Evolutionary conservation across 116 monocot genomes (phyloP), one percentile per base, ranked within the genome.

Genomic region (Trichopus zeylanicus): DNA sequence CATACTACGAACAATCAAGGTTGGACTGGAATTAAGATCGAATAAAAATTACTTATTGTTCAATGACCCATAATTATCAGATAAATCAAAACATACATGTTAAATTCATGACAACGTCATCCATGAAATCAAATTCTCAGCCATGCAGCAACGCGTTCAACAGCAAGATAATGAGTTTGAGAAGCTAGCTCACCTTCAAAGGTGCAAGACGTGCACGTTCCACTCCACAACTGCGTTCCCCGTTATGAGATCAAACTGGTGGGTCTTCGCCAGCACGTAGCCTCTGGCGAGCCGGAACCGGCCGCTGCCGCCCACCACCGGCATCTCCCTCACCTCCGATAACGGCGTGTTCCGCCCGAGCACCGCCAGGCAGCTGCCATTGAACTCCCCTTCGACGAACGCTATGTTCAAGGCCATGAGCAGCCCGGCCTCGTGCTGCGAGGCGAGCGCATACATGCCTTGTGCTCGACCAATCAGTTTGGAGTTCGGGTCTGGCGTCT

Each of bases 161-260:
- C n/a, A n/a, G n/a, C n/a, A n/a, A n/a, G n/a, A n/a, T n/a, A n/a
- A n/a, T n/a, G n/a, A n/a, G n/a, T n/a, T n/a, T n/a, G n/a, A n/a
- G n/a, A n/a, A n/a, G n/a, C n/a, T n/a, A n/a, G n/a, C n/a, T n/a
- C n/a, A n/a, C n/a, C n/a, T n/a, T 37, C 4, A 42, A 42, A 16
- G 42, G 16, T 42, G 42, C 4, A 42, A n/a, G 13, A 42, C 42
- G n/a, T 42, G 42, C n/a, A 68, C 23, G 21, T 68, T 59, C 29
- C 70, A 70, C 60, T 70, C 76, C 7, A 76, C 70, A 3, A 53
- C 28, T 47, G 70, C 69, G 1, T 77, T 47, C 2, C 67, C 67
- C 12, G 51, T 59, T 6, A 9, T 63, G 6, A 23, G 0, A 31
- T 67, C 63, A 22, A 39, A 33, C 32, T 33, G 6, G 31, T 25